Evolutionary conservation across 805 yeast genomes (phyloP).

Genomic region (Hanseniaspora clermontiae): DNA sequence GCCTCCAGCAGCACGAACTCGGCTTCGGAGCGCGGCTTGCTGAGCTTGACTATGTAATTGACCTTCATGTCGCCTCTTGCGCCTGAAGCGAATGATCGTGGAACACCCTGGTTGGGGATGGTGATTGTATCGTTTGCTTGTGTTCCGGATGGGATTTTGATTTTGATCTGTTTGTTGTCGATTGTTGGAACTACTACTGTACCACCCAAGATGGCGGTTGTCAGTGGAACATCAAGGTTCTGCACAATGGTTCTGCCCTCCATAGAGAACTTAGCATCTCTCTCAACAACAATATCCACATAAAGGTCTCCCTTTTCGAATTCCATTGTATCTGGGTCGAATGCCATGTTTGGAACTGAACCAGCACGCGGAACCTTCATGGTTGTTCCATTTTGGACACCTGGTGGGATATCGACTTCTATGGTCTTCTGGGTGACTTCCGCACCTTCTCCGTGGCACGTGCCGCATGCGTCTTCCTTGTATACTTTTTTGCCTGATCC

Average conservation of each 20-base stretch:
- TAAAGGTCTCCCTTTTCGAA: conserved; percentile 77
- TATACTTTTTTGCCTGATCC: conserved; percentile 78
- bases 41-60: conserved; percentile 53
- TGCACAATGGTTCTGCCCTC: conserved; percentile 54
- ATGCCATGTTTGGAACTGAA: conserved; percentile 69
- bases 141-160: conserved; percentile 75
- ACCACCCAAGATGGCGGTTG: conserved; percentile 96
- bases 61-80: conserved; percentile 71
- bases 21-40: conserved; percentile 66
- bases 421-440: conserved; percentile 51
- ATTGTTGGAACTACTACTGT: conserved; percentile 81
- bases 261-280: conserved; percentile 60
- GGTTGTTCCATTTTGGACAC: conserved; percentile 75
- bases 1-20: conserved; percentile 87
- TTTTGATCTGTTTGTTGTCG: conserved; percentile 60
- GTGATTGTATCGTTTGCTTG: conserved; percentile 62
- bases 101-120: conserved; percentile 81
- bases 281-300: conserved; percentile 63
- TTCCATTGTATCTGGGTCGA: conserved; percentile 50
- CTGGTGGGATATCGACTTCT: conserved; percentile 75
- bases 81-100: conserved; percentile 37
- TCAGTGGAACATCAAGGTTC: conserved; percentile 64
- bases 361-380: conserved; percentile 81
- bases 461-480: conserved; percentile 52
- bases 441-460: conserved; percentile 88